These are phyloP conservation scores for Pyrus hybrid DNA, from an alignment of 331 rosid genomes.

Conservation along the genomic window DNA sequence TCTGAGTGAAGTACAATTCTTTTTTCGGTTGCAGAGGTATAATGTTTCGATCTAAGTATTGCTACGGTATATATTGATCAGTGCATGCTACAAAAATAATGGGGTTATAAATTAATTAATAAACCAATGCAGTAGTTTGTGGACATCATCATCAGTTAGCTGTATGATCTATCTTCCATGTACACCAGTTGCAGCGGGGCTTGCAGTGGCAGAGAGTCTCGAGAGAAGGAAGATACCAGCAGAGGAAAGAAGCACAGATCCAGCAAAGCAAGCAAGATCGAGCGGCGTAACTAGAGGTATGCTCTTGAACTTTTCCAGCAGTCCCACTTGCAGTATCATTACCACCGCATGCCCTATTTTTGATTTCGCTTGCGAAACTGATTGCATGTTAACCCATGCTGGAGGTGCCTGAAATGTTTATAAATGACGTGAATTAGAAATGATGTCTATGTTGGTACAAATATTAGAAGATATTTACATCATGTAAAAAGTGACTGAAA, in stretches of 20 bases:
- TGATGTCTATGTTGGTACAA: neutral
- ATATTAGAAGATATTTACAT: neutral
- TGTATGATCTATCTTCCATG: neutral
- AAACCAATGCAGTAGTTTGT: neutral
- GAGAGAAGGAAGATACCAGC: conserved; percentile 71
- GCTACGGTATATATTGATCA: neutral
- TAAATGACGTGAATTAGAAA: neutral
- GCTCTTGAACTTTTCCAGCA: conserved; percentile 66
- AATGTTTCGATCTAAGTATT: neutral
- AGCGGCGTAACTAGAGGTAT: conserved; percentile 48
- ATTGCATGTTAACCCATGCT: conserved; percentile 53
- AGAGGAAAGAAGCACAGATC: conserved; percentile 60
- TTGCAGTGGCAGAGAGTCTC: conserved; percentile 21
- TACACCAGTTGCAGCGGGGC: neutral
- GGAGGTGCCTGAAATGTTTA: conserved; percentile 40
- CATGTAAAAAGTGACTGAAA: neutral
- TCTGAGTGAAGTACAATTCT: neutral
- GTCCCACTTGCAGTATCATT: conserved; percentile 84
- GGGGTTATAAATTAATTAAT: neutral
- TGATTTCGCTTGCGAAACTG: conserved; percentile 57
- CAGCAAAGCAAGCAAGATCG: conserved; percentile 88
- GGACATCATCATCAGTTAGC: neutral
- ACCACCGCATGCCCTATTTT: conserved; percentile 86
- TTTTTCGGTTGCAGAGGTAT: neutral
- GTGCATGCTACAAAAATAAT: neutral